phyloP scores from a whole-genome alignment of 805 yeast genomes.

The Metschnikowia rubicola region DNA sequence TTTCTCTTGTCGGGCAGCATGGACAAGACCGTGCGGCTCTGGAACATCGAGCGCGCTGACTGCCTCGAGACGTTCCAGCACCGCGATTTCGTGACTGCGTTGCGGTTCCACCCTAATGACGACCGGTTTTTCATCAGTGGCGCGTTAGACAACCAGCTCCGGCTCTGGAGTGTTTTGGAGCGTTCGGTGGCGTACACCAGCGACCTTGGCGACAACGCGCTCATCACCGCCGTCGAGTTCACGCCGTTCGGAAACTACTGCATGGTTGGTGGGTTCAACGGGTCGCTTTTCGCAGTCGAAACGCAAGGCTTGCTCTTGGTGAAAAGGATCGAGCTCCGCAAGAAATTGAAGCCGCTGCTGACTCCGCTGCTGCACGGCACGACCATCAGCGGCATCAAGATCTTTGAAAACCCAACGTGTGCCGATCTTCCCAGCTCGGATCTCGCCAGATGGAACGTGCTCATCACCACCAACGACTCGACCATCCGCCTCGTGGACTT shows the following conservation, averaged over 20 bases:
- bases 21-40: constrained; percentile 77
- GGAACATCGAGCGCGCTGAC: constrained; percentile 73
- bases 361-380: constrained; percentile 27
- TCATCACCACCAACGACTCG: constrained; percentile 82
- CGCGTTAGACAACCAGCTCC: constrained; percentile 67
- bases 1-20: constrained; percentile 77
- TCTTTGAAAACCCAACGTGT: constrained; percentile 32
- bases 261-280: constrained; percentile 77
- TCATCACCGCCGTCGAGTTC: constrained; percentile 72
- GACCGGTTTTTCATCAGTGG: constrained; percentile 85
- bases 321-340: constrained; percentile 30
- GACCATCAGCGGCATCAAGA: constrained; percentile 74
- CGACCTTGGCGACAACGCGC: constrained; percentile 55
- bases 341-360: constrained; percentile 18
- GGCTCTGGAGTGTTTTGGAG: constrained; percentile 87
- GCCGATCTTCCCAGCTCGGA: constrained; percentile 2
- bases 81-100: constrained; percentile 79
- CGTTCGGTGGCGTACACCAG: constrained; percentile 50
- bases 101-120: constrained; percentile 78
- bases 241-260: constrained; percentile 61
- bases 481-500: constrained; percentile 64
- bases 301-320: constrained; percentile 57
- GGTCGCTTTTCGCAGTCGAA: constrained; percentile 57
- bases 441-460: constrained; percentile 26
- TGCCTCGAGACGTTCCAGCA: constrained; percentile 66